Percentiles rank a stretch among this genome's conserved stretches.
phyloP scores from a whole-genome alignment of 1,139 yeast genomes.

The Debaryomyces coudertii region DNA sequence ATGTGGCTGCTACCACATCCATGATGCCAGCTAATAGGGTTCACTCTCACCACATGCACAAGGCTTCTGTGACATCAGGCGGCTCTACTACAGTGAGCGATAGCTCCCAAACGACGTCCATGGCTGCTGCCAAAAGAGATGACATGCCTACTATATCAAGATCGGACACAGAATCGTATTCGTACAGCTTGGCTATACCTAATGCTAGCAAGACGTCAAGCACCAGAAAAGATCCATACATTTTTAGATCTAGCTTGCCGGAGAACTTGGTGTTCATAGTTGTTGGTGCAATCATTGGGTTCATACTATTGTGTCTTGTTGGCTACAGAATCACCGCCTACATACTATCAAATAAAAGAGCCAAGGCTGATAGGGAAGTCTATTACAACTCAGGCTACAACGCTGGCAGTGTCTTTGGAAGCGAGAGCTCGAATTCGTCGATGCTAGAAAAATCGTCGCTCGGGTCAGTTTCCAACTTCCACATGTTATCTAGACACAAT shows the following conservation, averaged over 20 bases:
- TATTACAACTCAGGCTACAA: constrained; percentile 21
- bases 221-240: constrained; percentile 34
- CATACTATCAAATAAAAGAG: constrained; percentile 29
- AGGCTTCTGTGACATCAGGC: not conserved
- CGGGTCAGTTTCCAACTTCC: constrained; percentile 15
- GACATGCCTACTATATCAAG: constrained; percentile 8
- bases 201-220: constrained; percentile 10
- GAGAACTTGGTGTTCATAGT: constrained; percentile 48
- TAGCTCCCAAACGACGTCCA: not conserved
- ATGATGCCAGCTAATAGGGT: not conserved
- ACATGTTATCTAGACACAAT: constrained; percentile 16
- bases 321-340: constrained; percentile 28
- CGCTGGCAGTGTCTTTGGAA: constrained; percentile 12
- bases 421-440: constrained; percentile 31
- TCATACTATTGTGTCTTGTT: constrained; percentile 26
- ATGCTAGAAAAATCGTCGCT: constrained; percentile 24
- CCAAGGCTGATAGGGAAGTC: constrained; percentile 43
- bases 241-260: constrained; percentile 28
- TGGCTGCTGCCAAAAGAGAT: constrained; percentile 2
- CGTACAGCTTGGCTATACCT: constrained; percentile 23
- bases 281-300: constrained; percentile 40
- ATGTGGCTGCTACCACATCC: not conserved
- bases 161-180: constrained; percentile 16
- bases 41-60: constrained; percentile 7
- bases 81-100: not conserved